phyloP scores from a whole-genome alignment of 2,329 filamentous ascomycete species.

The Diaporthe destruens region DNA sequence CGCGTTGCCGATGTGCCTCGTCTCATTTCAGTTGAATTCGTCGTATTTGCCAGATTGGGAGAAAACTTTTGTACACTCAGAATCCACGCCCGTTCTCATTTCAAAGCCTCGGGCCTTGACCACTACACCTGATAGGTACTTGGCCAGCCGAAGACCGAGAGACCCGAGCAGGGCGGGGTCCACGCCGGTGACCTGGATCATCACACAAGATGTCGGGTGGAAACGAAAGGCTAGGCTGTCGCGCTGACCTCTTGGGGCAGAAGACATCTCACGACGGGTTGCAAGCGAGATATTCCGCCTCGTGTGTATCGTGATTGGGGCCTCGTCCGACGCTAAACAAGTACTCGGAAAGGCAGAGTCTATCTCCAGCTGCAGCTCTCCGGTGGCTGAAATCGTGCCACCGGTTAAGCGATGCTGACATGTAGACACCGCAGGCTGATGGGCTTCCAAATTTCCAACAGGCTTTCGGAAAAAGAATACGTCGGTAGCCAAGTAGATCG shows the following conservation, averaged over 20 bases:
- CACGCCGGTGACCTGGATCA: neutral
- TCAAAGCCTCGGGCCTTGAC: neutral
- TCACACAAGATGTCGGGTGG: neutral
- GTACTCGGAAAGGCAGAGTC: constrained; percentile 4
- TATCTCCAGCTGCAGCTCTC: constrained; percentile 38
- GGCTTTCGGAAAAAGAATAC: neutral
- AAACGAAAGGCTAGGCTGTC: neutral
- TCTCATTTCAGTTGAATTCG: neutral
- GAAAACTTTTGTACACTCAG: neutral
- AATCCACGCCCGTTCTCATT: neutral
- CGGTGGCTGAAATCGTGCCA: constrained; percentile 40
- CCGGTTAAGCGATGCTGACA: constrained; percentile 35
- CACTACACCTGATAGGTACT: neutral
- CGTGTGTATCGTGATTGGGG: constrained; percentile 12
- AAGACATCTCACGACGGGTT: neutral
- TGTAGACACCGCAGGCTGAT: neutral
- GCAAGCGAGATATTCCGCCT: constrained; percentile 33
- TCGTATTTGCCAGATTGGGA: neutral
- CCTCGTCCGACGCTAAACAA: constrained; percentile 30
- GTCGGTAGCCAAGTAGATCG: neutral
- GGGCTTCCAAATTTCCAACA: too few species aligned
- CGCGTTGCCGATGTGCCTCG: neutral
- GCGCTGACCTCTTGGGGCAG: neutral
- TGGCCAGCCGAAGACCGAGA: neutral
- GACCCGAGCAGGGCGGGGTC: neutral